Conservation (phyloP, 306 rosid species). For the Ziziphus jujuba region DNA sequence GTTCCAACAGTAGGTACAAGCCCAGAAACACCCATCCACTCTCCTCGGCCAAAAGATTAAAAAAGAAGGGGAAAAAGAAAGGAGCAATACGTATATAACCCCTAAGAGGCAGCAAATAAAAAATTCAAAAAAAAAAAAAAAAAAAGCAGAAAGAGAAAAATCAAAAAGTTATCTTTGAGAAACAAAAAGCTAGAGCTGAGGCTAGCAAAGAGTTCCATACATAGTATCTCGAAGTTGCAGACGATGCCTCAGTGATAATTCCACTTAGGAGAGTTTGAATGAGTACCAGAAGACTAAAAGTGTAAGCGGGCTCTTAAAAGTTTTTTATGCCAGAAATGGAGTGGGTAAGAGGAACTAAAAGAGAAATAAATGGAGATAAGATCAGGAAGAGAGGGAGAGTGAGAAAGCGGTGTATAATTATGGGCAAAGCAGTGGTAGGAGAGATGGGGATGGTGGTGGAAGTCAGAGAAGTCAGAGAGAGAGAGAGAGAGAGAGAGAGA, state of each 20-base stretch:
- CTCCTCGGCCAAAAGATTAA: background rate
- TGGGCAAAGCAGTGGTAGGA: slow-evolving; percentile 30
- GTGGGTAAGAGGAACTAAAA: slow-evolving; percentile 33
- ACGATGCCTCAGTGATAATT: slow-evolving; percentile 17
- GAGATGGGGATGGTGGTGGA: slow-evolving; percentile 38
- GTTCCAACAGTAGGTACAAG: background rate
- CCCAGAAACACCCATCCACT: background rate
- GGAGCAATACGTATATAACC: background rate
- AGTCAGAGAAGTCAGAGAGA: slow-evolving; percentile 37
- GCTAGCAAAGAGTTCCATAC: slow-evolving; percentile 36
- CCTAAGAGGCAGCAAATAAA: background rate
- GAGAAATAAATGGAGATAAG: slow-evolving; percentile 41
- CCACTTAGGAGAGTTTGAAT: slow-evolving; percentile 17
- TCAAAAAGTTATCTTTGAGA: slow-evolving; percentile 14
- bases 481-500: slow-evolving; percentile 24
- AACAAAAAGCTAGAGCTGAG: slow-evolving; percentile 14
- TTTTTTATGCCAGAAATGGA: slow-evolving; percentile 36
- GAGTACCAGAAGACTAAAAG: slow-evolving; percentile 26
- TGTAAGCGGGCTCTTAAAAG: slow-evolving; percentile 25
- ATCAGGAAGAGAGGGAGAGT: slow-evolving; percentile 26
- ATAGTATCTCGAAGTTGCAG: slow-evolving; percentile 35
- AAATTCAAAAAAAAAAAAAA: slow-evolving; percentile 1
- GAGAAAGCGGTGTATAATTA: slow-evolving; percentile 14
- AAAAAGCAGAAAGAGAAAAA: background rate
- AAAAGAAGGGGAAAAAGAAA: background rate